phyloP scores from a whole-genome alignment of 1,284 basidiomycete genomes.

The Papiliotrema fonsecae region DNA sequence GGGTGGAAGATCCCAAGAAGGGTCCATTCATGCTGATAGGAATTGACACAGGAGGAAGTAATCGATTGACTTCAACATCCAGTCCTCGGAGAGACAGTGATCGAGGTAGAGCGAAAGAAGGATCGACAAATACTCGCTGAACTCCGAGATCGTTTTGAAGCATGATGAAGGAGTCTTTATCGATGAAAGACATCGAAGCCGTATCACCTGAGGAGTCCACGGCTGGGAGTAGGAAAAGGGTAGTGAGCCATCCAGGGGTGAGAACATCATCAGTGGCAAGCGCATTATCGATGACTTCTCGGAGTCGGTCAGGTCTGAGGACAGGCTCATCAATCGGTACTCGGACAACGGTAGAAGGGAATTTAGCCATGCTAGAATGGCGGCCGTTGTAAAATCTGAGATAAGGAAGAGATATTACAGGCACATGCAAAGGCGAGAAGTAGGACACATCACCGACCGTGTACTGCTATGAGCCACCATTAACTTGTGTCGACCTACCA shows the following conservation, averaged over 20 bases:
- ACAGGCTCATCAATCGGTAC: not conserved
- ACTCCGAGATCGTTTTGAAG: not conserved
- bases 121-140: not conserved
- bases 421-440: not conserved
- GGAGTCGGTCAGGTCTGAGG: not conserved
- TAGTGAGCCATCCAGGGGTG: not conserved
- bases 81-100: not conserved
- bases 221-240: not conserved
- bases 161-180: not conserved
- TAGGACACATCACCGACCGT: not conserved
- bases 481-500: not conserved
- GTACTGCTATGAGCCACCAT: constrained; percentile 1
- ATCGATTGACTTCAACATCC: not conserved
- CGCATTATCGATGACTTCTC: not conserved
- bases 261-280: constrained; percentile 2
- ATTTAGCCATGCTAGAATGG: not conserved
- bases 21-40: not conserved
- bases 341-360: not conserved
- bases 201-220: not conserved
- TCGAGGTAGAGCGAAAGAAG: not conserved
- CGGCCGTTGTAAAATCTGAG: not conserved
- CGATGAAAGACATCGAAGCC: not conserved
- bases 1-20: not conserved
- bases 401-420: not conserved
- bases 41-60: not conserved